Percentiles rank a stretch among this genome's conserved stretches.
Evolutionary conservation across 805 yeast genomes (phyloP).

Genomic region (Candida nanaspora): DNA sequence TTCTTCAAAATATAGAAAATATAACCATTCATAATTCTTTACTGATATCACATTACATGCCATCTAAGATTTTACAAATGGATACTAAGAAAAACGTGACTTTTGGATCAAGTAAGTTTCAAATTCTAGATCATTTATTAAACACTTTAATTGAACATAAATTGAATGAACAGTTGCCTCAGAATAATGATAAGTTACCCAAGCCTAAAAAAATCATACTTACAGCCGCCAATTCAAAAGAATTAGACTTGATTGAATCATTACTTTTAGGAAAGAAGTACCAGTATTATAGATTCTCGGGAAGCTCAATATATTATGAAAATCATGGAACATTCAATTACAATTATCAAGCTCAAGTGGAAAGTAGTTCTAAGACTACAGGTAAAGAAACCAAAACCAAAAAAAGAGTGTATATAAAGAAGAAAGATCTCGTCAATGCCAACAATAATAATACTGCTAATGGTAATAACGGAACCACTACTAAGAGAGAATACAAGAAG

Average conservation of each 20-base stretch:
- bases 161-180: too few species aligned
- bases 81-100: conserved; percentile 52
- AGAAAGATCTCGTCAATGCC: background rate
- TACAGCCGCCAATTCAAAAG: conserved; percentile 57
- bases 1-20: conserved; percentile 39
- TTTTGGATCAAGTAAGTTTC: conserved; percentile 53
- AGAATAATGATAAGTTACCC: too few species aligned
- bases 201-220: conserved; percentile 32
- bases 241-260: conserved; percentile 73
- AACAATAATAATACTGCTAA: background rate
- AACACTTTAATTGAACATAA: conserved; percentile 24
- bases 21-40: conserved; percentile 62
- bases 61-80: conserved; percentile 59
- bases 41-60: conserved; percentile 71
- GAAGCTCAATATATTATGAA: conserved; percentile 41
- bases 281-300: conserved; percentile 60
- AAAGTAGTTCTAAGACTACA: background rate
- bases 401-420: background rate
- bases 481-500: background rate
- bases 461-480: background rate
- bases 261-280: conserved; percentile 65
- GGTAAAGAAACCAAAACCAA: conserved; percentile 1
- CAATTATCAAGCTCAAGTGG: conserved; percentile 4
- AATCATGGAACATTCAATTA: conserved; percentile 26
- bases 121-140: conserved; percentile 42